Conservation (phyloP, 257 asterid genomes). For the Solanum megistacrolobum region DNA sequence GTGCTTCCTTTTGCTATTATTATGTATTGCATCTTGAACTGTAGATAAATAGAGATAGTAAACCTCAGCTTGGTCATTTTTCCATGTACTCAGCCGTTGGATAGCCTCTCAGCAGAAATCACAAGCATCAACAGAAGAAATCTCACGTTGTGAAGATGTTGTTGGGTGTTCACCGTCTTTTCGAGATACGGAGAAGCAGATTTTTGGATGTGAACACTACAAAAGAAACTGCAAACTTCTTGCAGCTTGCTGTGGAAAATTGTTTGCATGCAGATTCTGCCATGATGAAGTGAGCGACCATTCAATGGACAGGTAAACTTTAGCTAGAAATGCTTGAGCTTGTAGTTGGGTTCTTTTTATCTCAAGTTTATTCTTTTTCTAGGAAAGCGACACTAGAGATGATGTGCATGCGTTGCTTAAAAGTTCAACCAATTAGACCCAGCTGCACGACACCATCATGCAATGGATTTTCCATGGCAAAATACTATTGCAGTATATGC, state of each 20-base stretch:
- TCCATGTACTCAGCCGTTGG: conserved; percentile 27
- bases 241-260: conserved; percentile 39
- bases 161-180: conserved; percentile 27
- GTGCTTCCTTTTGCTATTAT: neutral
- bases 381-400: conserved; percentile 35
- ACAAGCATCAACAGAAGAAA: conserved; percentile 25
- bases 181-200: conserved; percentile 21
- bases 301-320: conserved; percentile 28
- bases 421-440: conserved; percentile 34
- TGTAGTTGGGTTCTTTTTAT: neutral
- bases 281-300: conserved; percentile 44
- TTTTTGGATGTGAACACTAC: conserved; percentile 37
- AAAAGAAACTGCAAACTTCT: conserved; percentile 40
- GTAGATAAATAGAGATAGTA: neutral
- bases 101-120: conserved; percentile 46
- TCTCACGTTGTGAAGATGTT: conserved; percentile 13
- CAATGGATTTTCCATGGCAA: conserved; percentile 38
- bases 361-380: conserved; percentile 2
- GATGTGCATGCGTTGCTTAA: conserved; percentile 39
- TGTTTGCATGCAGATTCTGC: conserved; percentile 32
- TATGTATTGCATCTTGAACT: neutral
- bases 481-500: conserved; percentile 33
- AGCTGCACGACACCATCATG: conserved; percentile 37
- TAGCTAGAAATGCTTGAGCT: neutral
- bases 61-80: neutral